These are phyloP conservation scores for Pichia sp. DNA, from an alignment of 1,139 yeast species.

Conservation along the genomic window DNA sequence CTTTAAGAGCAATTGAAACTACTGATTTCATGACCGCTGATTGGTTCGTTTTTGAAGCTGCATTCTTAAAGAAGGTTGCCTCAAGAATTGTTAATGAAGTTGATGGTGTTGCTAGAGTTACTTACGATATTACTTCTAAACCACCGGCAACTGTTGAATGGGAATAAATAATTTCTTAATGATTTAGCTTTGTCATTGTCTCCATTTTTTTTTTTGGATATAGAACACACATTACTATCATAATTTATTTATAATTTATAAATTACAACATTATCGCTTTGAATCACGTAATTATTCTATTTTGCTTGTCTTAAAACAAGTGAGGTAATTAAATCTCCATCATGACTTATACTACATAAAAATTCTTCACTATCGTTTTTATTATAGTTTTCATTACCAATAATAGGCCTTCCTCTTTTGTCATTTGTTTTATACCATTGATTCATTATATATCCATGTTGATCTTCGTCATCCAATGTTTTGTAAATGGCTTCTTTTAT, in stretches of 20 bases:
- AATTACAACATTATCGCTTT: not conserved
- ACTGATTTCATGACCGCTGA: conserved; percentile 99
- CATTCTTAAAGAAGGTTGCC: conserved; percentile 87
- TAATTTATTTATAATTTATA: not conserved
- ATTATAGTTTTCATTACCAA: conserved; percentile 33
- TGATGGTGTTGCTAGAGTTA: conserved; percentile 97
- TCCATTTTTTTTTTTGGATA: not conserved
- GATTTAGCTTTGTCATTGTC: no score
- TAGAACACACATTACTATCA: not conserved
- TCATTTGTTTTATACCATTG: conserved; percentile 53
- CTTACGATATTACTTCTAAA: conserved; percentile 96
- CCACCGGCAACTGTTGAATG: conserved; percentile 99
- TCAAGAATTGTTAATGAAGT: conserved; percentile 98
- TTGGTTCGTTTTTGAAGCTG: conserved; percentile 92
- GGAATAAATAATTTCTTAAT: conserved; percentile 56
- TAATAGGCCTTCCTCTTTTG: conserved; percentile 33
- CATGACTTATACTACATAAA: conserved; percentile 58
- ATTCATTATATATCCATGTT: conserved; percentile 47
- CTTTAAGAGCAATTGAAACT: conserved; percentile 96
- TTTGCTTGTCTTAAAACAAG: conserved; percentile 39
- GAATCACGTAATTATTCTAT: not conserved
- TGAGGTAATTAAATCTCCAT: conserved; percentile 44
- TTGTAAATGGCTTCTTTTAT: conserved; percentile 71
- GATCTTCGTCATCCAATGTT: conserved; percentile 46
- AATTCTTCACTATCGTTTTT: conserved; percentile 38